Evolutionary conservation across 306 rosid genomes (phyloP), one percentile per base, ranked within the genome.

Genomic region (Trifolium pratense): DNA sequence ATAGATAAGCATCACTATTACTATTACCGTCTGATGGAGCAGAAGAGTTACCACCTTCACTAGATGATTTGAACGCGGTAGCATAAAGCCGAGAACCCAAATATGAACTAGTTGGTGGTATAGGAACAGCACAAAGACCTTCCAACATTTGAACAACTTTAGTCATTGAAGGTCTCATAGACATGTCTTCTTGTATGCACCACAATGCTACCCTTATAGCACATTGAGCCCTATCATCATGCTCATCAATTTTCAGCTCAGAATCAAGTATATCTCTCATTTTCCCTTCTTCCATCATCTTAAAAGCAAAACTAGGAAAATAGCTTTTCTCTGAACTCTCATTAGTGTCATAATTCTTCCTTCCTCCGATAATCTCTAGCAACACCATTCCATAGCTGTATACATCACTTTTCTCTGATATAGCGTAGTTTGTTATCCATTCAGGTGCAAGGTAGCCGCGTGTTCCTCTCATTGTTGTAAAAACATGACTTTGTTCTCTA

Each of bases 161-260:
- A 4, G 91, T 80, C 98, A 94, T 91, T 17, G 96, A 62, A 46
- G 98, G 98, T 68, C 97, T 84, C 67, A 84, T 67, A 11, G 84
- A 64, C 98, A 88, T 91, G 42, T 94, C 97, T 77, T 93, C 97
- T 12, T 94, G 97, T 78, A 94, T 80, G 77, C 97, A 94, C 97
- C 96, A 89, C 42, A 91, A 82, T 46, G 98, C 96, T 66, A 94
- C 95, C 69, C 76, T 85, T 15, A 89, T 78, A 39, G 92, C 92
- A 7, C 71, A 72, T 10, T 71, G 78, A 31, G 89, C 64, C 76
- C 84, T 81, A 9, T 83, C 83, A 34, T 89, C 94, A 3, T 80
- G 61, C 10, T 21, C 86, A 63, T 80, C 80, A 1, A 52, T 68
- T 12, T 13, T 32, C 75, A 88, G 34, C 74, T 65, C 84, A 4